These are phyloP conservation scores for Agrocybe pediades DNA, from an alignment of 768 basidiomycete species.

Conservation along the genomic window DNA sequence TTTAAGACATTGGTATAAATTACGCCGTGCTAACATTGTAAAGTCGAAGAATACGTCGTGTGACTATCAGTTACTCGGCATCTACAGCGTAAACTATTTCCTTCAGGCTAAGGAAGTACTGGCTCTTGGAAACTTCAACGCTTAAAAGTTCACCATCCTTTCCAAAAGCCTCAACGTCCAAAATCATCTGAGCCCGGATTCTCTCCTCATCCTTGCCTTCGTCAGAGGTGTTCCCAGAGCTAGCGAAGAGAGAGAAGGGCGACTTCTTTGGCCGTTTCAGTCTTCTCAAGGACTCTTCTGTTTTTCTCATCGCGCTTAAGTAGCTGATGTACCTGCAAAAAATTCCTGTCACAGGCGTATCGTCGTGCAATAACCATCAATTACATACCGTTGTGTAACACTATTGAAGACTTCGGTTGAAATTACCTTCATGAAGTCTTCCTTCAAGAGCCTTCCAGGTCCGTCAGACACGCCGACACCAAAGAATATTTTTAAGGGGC, in stretches of 20 bases:
- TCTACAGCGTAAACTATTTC: constrained; percentile 59
- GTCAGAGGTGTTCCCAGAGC: constrained; percentile 48
- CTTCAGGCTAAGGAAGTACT: constrained; percentile 54
- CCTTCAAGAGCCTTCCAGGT: constrained; percentile 59
- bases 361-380: background rate
- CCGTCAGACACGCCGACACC: constrained; percentile 58
- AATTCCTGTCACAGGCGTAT: background rate
- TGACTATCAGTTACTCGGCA: constrained; percentile 24
- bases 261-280: constrained; percentile 85
- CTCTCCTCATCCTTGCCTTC: constrained; percentile 88
- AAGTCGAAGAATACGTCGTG: no score
- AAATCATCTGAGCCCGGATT: constrained; percentile 78
- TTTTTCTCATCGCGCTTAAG: constrained; percentile 85
- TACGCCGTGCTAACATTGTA: background rate
- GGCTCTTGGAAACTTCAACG: constrained; percentile 55
- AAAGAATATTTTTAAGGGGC: constrained; percentile 79
- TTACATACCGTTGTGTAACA: constrained; percentile 61
- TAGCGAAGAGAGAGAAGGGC: constrained; percentile 80
- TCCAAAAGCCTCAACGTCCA: constrained; percentile 86
- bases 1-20: background rate
- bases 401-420: constrained; percentile 69
- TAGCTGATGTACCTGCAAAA: constrained; percentile 72
- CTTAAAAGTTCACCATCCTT: constrained; percentile 73
- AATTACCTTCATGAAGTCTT: constrained; percentile 50
- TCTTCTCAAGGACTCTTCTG: constrained; percentile 84